A percentile compares a stretch with the other conserved stretches of the same genome.
Evolutionary conservation across 2,329 filamentous ascomycete species (phyloP).

Genomic region (Aspergillus vadensis): DNA sequence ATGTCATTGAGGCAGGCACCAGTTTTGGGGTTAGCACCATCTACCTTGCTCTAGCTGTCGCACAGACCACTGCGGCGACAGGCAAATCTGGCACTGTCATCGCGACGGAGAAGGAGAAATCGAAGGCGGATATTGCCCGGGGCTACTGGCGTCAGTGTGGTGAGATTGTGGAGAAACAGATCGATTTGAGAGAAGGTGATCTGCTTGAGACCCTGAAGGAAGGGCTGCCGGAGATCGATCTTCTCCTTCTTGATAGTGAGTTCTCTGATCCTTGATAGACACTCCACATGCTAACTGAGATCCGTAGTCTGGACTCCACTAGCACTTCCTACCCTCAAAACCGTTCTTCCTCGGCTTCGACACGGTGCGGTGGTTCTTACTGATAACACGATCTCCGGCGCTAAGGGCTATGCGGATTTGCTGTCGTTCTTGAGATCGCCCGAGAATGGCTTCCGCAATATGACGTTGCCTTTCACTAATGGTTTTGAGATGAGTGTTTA

Average conservation of each 20-base stretch:
- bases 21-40: conserved; percentile 65
- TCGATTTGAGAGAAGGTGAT: conserved; percentile 62
- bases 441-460: conserved; percentile 52
- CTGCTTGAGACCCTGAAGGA: conserved; percentile 57
- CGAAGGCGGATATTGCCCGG: conserved; percentile 55
- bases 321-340: conserved; percentile 42
- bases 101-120: conserved; percentile 61
- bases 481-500: conserved; percentile 53
- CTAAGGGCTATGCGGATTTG: conserved; percentile 47
- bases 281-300: too few relatives aligned
- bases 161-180: conserved; percentile 49
- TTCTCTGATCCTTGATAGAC: too few relatives aligned
- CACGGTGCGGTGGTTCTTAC: conserved; percentile 41
- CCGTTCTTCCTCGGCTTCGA: conserved; percentile 37
- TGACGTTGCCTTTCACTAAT: conserved; percentile 52
- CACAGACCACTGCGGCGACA: conserved; percentile 46
- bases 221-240: conserved; percentile 54
- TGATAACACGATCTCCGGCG: conserved; percentile 40
- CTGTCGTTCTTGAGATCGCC: conserved; percentile 50
- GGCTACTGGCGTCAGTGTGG: conserved; percentile 58
- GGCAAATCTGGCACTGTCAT: conserved; percentile 52
- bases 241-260: conserved; percentile 62
- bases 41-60: conserved; percentile 62
- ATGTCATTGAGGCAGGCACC: conserved; percentile 63
- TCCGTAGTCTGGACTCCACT: conserved; percentile 43